These are phyloP conservation scores for Nakazawaea wickerhamii DNA, from an alignment of 805 yeast genomes.

Conservation along the genomic window DNA sequence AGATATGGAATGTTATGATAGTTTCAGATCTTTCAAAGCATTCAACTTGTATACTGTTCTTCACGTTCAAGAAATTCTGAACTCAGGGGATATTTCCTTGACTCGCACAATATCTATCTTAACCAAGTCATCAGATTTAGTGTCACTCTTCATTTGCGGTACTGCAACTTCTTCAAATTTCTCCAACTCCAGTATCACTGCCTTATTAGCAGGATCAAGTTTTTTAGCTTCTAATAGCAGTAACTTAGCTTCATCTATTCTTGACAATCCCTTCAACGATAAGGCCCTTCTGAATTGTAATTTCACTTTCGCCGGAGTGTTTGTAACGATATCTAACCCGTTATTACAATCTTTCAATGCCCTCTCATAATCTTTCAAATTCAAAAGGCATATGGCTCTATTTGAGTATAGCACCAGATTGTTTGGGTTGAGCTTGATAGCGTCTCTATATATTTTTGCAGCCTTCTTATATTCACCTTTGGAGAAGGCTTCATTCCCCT, in stretches of 20 bases:
- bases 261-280: slow-evolving; percentile 29
- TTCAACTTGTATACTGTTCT: not conserved
- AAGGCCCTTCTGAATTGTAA: slow-evolving; percentile 46
- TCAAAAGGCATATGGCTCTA: slow-evolving; percentile 59
- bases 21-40: not conserved
- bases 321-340: slow-evolving; percentile 34
- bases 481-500: slow-evolving; percentile 52
- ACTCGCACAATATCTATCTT: slow-evolving; percentile 4
- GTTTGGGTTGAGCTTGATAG: slow-evolving; percentile 41
- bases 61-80: no score
- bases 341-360: slow-evolving; percentile 45
- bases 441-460: slow-evolving; percentile 47
- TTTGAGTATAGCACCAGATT: slow-evolving; percentile 62
- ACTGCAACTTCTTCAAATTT: slow-evolving; percentile 7
- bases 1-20: no score
- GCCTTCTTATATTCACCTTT: slow-evolving; percentile 43
- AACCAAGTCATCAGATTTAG: not conserved
- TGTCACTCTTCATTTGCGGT: not conserved
- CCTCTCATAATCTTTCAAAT: slow-evolving; percentile 40
- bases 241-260: slow-evolving; percentile 21
- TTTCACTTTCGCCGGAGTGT: slow-evolving; percentile 35
- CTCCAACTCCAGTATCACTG: slow-evolving; percentile 33
- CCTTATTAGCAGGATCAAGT: slow-evolving; percentile 35
- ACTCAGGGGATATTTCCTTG: slow-evolving; percentile 1
- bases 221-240: slow-evolving; percentile 32